Evolutionary conservation across 768 basidiomycete genomes (phyloP).

Genomic region (Tylopilus sp.): DNA sequence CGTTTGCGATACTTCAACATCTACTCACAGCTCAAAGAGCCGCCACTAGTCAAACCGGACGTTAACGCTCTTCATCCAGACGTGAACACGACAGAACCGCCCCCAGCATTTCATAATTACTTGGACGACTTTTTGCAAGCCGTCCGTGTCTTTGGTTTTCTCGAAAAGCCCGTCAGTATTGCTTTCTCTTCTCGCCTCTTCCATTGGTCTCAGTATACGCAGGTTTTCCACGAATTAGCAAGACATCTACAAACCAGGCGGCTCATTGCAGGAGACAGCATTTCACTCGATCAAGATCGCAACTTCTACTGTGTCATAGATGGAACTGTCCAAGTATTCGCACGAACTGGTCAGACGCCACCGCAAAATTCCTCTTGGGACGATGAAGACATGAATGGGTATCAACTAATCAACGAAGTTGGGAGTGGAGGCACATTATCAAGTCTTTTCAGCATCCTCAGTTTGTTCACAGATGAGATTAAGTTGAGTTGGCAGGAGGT

Average conservation of each 20-base stretch:
- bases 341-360: constrained; percentile 56
- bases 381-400: constrained; percentile 89
- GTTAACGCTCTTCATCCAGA: constrained; percentile 89
- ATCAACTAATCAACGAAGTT: constrained; percentile 95
- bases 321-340: constrained; percentile 93
- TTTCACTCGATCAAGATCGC: constrained; percentile 87
- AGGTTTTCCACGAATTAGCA: constrained; percentile 97
- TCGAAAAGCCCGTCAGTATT: constrained; percentile 84
- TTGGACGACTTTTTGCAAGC: constrained; percentile 96
- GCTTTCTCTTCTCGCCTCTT: background rate
- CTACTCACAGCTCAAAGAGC: constrained; percentile 75
- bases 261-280: constrained; percentile 93
- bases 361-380: constrained; percentile 65
- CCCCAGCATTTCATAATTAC: constrained; percentile 89
- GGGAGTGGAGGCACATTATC: constrained; percentile 93
- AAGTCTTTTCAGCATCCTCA: constrained; percentile 94
- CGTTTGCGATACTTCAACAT: constrained; percentile 77
- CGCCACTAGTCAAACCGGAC: constrained; percentile 77
- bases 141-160: constrained; percentile 93
- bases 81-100: constrained; percentile 71
- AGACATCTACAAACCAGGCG: constrained; percentile 93
- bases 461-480: constrained; percentile 93
- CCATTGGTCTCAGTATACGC: background rate
- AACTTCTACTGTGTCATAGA: constrained; percentile 99
- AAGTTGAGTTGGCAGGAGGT: constrained; percentile 90